Base-by-base conservation (phyloP, 306 rosid species). In the Cucumis sativus region DNA sequence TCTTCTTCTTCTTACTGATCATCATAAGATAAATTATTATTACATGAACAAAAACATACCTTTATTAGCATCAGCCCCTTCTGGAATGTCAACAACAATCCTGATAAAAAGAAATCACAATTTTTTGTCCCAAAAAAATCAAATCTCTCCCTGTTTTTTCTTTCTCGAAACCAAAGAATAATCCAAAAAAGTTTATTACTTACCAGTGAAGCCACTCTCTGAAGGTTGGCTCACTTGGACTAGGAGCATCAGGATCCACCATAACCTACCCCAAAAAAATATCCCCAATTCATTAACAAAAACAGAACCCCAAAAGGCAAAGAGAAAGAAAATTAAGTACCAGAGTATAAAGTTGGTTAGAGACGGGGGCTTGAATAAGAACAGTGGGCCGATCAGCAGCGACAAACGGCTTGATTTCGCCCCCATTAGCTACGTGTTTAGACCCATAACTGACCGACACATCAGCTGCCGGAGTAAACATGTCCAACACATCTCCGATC, bases 211-310 rank as follows among this genome's bases (percentile, higher is more conserved):
- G 85, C 82, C 85, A 82, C 79, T 78, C 85, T 74, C 82, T 82
- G 55, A 74, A 49, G 2, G 82, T 12, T 43, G 85, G 85, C 61
- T 82, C 82, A 74, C 85, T 82, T 10, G 85, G 85, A 70, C 85
- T 82, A 1, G 85, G 85, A 43, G 85, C 85, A 78, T 82, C 85
- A 21, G 85, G 85, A 78, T 82, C 85, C 10, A 82, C 85, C 85
- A 82, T 82, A 25, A 82, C 79, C 85, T 82, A 37, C 33, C 21
- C 17, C 52, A 17, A 21, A n/a, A 23, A 33, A 2, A 33, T 33
- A 33, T 28, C 28, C 45, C 21, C n/a, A 73, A 79, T 61, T 17
- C 66, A 68, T 45, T 16, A 23, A 28, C 6, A 37, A 43, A 55
- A 25, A 52, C 39, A n/a, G 2, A 13, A 2, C 14, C 14, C 15